Evolutionary conservation across 768 basidiomycete genomes (phyloP).

Genomic region (Sistotremastrum niveocremeum): DNA sequence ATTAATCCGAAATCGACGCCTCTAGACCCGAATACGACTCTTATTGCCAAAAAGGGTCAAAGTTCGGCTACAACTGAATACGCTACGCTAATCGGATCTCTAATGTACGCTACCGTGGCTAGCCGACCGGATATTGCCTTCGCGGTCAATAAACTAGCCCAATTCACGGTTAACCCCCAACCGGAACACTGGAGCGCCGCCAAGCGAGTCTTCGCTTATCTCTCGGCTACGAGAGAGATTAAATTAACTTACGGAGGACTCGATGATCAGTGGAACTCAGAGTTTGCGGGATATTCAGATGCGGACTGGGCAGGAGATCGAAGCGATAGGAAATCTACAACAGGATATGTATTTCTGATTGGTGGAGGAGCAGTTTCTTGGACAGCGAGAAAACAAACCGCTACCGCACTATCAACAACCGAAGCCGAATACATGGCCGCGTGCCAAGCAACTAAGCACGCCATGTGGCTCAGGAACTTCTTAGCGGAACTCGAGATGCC

Average conservation of each 20-base stretch:
- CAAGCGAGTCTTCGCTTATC: conserved; percentile 16
- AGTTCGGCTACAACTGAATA: too few relatives aligned
- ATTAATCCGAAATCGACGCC: conserved; percentile 2
- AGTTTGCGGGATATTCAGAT: conserved; percentile 16
- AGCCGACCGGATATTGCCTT: conserved; percentile 21
- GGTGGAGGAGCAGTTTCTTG: conserved; percentile 19
- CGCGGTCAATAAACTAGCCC: conserved; percentile 13
- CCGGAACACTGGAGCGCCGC: conserved; percentile 13
- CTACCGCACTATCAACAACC: conserved; percentile 12
- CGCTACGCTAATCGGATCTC: conserved; percentile 11
- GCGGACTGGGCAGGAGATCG: conserved; percentile 21
- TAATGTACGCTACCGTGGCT: conserved; percentile 20
- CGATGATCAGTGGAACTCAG: too few relatives aligned
- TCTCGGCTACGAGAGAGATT: conserved; percentile 12
- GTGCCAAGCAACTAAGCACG: conserved; percentile 6
- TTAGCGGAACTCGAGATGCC: conserved; percentile 9
- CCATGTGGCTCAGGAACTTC: conserved; percentile 9
- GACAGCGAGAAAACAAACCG: conserved; percentile 13
- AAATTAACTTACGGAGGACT: conserved; percentile 8
- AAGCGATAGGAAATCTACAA: conserved; percentile 17
- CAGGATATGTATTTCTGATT: conserved; percentile 23
- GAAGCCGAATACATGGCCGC: conserved; percentile 19
- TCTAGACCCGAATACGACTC: conserved; percentile 1
- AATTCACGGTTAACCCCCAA: conserved; percentile 12
- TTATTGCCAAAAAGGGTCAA: too few relatives aligned